These are phyloP conservation scores for Wilhelminamyces savonicus DNA, from an alignment of 805 yeast genomes.

Conservation along the genomic window DNA sequence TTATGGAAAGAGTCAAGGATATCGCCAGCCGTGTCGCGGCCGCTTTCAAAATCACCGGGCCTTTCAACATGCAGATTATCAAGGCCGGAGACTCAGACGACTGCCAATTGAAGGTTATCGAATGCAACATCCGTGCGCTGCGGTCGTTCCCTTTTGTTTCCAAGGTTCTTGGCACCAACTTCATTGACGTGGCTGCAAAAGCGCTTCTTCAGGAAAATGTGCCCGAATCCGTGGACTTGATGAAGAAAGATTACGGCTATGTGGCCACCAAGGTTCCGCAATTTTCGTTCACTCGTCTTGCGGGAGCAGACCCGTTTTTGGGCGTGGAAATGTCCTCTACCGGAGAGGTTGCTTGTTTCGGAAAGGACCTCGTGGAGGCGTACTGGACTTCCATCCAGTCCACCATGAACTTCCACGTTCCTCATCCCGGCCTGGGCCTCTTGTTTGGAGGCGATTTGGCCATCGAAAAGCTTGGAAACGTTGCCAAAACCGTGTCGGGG, in stretches of 20 bases:
- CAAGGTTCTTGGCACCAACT: constrained; percentile 90
- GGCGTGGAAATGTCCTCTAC: constrained; percentile 99
- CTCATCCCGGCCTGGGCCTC: constrained; percentile 83
- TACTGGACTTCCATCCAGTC: constrained; percentile 98
- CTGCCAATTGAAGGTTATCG: constrained; percentile 80
- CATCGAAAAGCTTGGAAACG: constrained; percentile 62
- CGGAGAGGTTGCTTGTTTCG: constrained; percentile 98
- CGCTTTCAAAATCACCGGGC: constrained; percentile 96
- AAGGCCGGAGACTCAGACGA: constrained; percentile 59
- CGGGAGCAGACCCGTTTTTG: constrained; percentile 98
- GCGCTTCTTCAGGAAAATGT: constrained; percentile 72
- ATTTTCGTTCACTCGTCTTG: constrained; percentile 95
- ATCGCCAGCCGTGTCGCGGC: constrained; percentile 90
- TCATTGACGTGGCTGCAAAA: constrained; percentile 89
- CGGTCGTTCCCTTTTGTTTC: constrained; percentile 99
- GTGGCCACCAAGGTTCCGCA: constrained; percentile 98
- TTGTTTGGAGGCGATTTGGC: constrained; percentile 91
- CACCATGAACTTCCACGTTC: constrained; percentile 94
- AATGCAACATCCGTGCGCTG: constrained; percentile 97
- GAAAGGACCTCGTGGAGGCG: constrained; percentile 77
- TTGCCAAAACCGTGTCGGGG: constrained; percentile 61
- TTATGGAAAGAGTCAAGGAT: constrained; percentile 69
- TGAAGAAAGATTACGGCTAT: constrained; percentile 67
- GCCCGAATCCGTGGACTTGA: constrained; percentile 77
- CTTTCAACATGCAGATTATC: constrained; percentile 97